Base-by-base conservation (phyloP, 768 basidiomycete genomes). In the Thelephora aurantiotincta region DNA sequence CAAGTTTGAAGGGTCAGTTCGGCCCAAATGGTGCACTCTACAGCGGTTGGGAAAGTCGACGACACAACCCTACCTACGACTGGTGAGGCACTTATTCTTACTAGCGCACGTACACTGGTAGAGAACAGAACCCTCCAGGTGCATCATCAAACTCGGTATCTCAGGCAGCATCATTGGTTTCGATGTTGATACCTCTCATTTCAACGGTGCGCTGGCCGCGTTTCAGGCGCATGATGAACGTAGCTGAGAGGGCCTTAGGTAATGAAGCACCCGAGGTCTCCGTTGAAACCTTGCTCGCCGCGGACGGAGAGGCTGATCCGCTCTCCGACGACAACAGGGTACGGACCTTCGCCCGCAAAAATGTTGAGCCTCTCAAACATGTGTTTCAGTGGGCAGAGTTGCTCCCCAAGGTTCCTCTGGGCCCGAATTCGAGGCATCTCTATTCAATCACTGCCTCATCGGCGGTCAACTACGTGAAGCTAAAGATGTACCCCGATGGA, bases 401-500 rank as follows among this genome's bases (percentile, higher is more conserved):
- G 45, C 72, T 97, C 14, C 83, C 91, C 0, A 78, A 68, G 56
- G 77, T 79, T 5, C 64, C 75, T 38, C 70, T 97, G 22, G 86
- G 87, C 2, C 94, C 96, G 6, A 78, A 73, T 52, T 80, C 83
- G n/a, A 73, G 82, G 47, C 96, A 99, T 61, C 70, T 97, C 33
- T 98, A 97, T 72, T 74, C 74, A 50, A 71, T 92, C 36, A 59
- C 77, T 13, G 59, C 68, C 11, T 75, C 76, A 0, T 48, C 60
- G 2, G 58, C 63, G 11, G 70, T 74, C 48, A 93, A 82, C 52
- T 85, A 83, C 62, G 80, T 99, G 50, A 96, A 88, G 63, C 77
- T 99, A 19, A 80, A 83, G 54, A 92, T 94, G 77, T 90, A 91
- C 65, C 96, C 96, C 2, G 96, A 99, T 57, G 96, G 96, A 35